Base-by-base conservation (phyloP, 805 yeast species). In the Wickerhamomyces canadensis region DNA sequence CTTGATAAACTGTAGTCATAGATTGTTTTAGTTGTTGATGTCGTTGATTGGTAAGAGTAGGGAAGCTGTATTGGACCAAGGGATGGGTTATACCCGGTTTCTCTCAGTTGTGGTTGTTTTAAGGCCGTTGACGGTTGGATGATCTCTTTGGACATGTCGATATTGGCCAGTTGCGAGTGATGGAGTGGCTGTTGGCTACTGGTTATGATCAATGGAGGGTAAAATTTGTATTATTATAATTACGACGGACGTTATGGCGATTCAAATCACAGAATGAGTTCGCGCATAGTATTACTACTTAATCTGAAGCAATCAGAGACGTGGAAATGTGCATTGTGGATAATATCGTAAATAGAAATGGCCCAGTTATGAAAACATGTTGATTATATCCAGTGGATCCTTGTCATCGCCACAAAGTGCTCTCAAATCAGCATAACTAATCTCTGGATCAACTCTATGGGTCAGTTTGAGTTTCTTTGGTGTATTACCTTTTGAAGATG, bases 1-100 rank as follows among this genome's bases (percentile, higher is more conserved):
- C 89, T 72, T 41, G 74, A 77, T 30, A 79, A 63, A 46, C 80
- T 83, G 47, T 77, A 73, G 52, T 86, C 95, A 49, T 81, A 85
- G 19, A 84, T 77, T 6, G 47, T 46, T 28, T 35, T 41, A 6
- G 40, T 9, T 14, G 32, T 16, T 10, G 37, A 33, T 2, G 33
- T 34, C 27, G 45, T 46, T 16, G 32, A 38, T 28, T 50, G 54
- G 31, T 45, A 50, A 7, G 54, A 41, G 12, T 51, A 35, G 6
- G 59, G 59, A 1, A 53, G 44, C 28, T 54, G 58, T 15, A 54
- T 47, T 4, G 59, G 59, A 7, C 59, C 59, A 17, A 55, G 31
- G 0, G 54, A 48, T 1, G 59, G 58, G 22, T 55, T 53, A 31
- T 55, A 55, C 2, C 59, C 59, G 5, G 49, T 33, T 18, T 36